Conservation (phyloP, 306 rosid species). For the Senna tora region DNA sequence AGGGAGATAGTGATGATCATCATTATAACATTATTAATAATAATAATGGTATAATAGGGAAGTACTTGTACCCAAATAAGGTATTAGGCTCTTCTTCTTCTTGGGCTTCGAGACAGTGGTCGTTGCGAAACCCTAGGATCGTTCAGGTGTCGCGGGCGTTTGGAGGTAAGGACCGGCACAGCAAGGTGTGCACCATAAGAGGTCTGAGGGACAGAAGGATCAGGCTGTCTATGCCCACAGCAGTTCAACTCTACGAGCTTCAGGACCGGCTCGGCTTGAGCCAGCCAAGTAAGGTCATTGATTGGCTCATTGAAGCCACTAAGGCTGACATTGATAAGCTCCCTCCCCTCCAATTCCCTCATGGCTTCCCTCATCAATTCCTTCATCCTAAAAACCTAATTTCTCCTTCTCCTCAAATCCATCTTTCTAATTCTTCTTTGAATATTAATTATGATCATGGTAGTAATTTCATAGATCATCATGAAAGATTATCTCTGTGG, state of each 20-base stretch:
- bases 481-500: not conserved
- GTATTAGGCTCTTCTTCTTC: slow-evolving; percentile 38
- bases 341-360: slow-evolving; percentile 87
- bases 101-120: slow-evolving; percentile 71
- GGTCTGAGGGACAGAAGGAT: slow-evolving; percentile 91
- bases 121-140: slow-evolving; percentile 83
- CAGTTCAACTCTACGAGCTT: slow-evolving; percentile 82
- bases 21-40: not conserved
- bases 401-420: too few relatives aligned
- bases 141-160: slow-evolving; percentile 82
- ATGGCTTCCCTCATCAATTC: slow-evolving; percentile 51
- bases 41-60: not conserved
- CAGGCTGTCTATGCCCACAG: slow-evolving; percentile 88
- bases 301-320: slow-evolving; percentile 81
- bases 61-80: slow-evolving; percentile 21
- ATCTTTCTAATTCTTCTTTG: too few relatives aligned
- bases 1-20: slow-evolving; percentile 20
- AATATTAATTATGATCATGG: too few relatives aligned
- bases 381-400: slow-evolving; percentile 39
- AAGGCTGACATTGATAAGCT: slow-evolving; percentile 81
- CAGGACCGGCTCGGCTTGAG: slow-evolving; percentile 74
- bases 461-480: not conserved
- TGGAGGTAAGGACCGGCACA: slow-evolving; percentile 95
- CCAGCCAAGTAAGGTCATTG: slow-evolving; percentile 93
- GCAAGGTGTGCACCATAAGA: slow-evolving; percentile 91